Evolutionary conservation across 768 basidiomycete genomes (phyloP).

Genomic region (Leucocoprinus sp.): DNA sequence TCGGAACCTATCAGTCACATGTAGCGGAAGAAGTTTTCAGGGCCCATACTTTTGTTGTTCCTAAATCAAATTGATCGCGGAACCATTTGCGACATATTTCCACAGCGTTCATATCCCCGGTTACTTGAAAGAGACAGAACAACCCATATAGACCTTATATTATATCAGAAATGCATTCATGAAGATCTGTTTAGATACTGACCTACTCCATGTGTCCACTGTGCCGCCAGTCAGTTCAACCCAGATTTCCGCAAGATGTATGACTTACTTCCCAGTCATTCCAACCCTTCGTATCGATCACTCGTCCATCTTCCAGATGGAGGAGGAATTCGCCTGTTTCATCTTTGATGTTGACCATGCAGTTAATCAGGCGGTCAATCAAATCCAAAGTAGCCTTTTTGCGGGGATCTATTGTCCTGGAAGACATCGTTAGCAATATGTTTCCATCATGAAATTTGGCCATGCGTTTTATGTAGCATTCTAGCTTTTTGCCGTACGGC

Average conservation of each 20-base stretch:
- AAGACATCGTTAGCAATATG: constrained; percentile 20
- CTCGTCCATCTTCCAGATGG: constrained; percentile 38
- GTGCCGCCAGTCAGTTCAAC: constrained; percentile 1
- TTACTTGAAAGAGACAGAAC: constrained; percentile 33
- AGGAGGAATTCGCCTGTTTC: constrained; percentile 43
- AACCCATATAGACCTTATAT: constrained; percentile 31
- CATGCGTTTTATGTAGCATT: constrained; percentile 2
- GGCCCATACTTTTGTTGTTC: constrained; percentile 36
- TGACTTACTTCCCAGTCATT: constrained; percentile 42
- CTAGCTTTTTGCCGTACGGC: constrained; percentile 1
- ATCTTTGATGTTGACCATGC: constrained; percentile 45
- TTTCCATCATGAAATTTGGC: neutral
- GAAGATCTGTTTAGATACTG: neutral
- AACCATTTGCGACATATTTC: constrained; percentile 42
- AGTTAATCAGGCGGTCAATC: constrained; percentile 30
- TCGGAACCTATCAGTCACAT: neutral
- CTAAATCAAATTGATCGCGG: constrained; percentile 35
- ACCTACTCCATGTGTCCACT: constrained; percentile 42
- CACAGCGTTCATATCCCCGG: constrained; percentile 27
- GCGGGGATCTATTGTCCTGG: constrained; percentile 23
- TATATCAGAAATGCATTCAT: neutral
- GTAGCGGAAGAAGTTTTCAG: neutral
- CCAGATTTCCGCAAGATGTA: neutral
- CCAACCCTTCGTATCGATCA: constrained; percentile 53
- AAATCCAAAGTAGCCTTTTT: constrained; percentile 21